phyloP scores from a whole-genome alignment of 257 asterid species.

The Thymus mandschuricus region DNA sequence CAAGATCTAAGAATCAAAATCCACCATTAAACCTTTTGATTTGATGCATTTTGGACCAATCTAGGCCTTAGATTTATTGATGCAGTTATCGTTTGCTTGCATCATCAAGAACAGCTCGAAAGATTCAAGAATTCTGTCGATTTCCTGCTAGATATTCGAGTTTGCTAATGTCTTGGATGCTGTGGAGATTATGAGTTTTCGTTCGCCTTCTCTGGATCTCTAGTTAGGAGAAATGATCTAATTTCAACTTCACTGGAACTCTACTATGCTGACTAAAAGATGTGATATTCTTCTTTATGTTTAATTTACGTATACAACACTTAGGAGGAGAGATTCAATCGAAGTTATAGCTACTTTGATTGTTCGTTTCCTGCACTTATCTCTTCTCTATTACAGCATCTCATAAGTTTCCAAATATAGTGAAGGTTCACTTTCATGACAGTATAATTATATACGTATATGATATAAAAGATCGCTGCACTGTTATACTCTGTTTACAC shows the following conservation, averaged over 20 bases:
- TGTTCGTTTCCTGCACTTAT: no score
- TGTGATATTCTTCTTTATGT: neutral
- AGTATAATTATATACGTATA: no score
- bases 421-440: no score
- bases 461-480: no score
- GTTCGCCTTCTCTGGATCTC: constrained; percentile 8
- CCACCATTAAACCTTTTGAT: neutral
- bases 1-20: neutral
- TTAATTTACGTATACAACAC: neutral
- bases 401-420: no score
- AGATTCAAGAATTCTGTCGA: neutral
- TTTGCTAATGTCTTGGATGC: neutral
- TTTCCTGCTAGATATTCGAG: neutral
- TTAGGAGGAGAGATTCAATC: neutral
- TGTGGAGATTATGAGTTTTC: neutral
- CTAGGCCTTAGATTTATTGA: neutral
- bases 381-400: no score
- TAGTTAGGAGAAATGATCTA: neutral
- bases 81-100: neutral
- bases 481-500: no score
- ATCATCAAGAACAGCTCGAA: neutral
- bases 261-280: neutral
- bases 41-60: neutral
- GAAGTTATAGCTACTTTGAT: neutral
- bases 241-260: constrained; percentile 2